Evolutionary conservation across 257 asterid genomes (phyloP).

Genomic region (Paraleonurus japonicus): DNA sequence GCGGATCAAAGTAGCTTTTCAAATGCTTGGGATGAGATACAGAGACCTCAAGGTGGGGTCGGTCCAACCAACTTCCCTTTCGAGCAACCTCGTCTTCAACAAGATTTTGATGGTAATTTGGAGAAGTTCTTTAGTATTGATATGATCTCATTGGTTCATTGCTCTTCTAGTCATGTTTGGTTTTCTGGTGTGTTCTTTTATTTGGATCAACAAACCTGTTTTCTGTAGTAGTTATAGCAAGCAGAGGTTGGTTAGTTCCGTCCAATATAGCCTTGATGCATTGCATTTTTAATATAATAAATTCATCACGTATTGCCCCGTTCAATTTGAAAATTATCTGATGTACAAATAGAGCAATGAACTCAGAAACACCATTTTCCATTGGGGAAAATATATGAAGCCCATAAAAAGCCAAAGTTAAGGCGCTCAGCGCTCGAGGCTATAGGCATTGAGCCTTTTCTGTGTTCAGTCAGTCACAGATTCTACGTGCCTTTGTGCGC

Average conservation of each 20-base stretch:
- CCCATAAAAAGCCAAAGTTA: background rate
- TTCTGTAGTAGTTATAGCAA: background rate
- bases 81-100: slow-evolving; percentile 55
- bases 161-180: slow-evolving; percentile 11
- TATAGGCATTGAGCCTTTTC: too few relatives aligned
- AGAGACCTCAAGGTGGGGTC: slow-evolving; percentile 63
- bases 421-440: too few relatives aligned
- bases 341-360: slow-evolving; percentile 12
- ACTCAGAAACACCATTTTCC: background rate
- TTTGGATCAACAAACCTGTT: background rate
- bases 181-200: background rate
- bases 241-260: background rate
- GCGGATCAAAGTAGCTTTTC: slow-evolving; percentile 74
- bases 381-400: background rate
- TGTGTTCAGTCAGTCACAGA: too few relatives aligned
- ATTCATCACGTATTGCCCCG: background rate
- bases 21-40: slow-evolving; percentile 93
- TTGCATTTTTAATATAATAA: background rate
- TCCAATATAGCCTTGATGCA: slow-evolving; percentile 11
- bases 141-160: slow-evolving; percentile 9
- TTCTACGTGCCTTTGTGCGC: too few relatives aligned
- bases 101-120: slow-evolving; percentile 65
- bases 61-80: slow-evolving; percentile 55
- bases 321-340: background rate
- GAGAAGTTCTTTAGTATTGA: slow-evolving; percentile 1